Conservation (phyloP, 106 monocot species). For the Triglochin maritima region DNA sequence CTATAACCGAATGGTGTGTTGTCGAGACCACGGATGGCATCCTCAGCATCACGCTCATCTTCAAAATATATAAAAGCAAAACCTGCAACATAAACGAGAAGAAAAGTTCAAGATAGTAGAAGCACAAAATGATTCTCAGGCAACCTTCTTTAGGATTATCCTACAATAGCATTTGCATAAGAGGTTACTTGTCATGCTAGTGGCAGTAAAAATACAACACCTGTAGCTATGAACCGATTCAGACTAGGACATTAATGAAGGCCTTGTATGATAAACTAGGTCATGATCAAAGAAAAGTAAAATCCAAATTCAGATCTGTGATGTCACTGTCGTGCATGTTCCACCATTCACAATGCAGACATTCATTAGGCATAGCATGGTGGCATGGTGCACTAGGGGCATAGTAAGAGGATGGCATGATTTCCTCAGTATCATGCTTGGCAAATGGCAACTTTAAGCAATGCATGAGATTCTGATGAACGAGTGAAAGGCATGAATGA, state of each 20-base stretch:
- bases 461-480: slow-evolving; percentile 35
- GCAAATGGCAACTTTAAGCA: slow-evolving; percentile 37
- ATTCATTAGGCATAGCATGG: slow-evolving; percentile 36
- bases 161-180: background rate
- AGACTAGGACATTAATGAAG: slow-evolving; percentile 33
- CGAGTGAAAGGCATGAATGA: slow-evolving; percentile 45
- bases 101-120: slow-evolving; percentile 2
- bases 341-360: slow-evolving; percentile 24
- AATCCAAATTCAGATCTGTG: slow-evolving; percentile 34
- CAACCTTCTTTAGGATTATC: background rate
- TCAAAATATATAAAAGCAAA: slow-evolving; percentile 93
- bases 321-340: slow-evolving; percentile 46
- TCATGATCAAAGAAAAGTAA: slow-evolving; percentile 35
- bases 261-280: slow-evolving; percentile 45
- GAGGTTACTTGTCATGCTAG: slow-evolving; percentile 12
- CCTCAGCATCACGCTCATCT: slow-evolving; percentile 77
- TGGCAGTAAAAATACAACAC: slow-evolving; percentile 48
- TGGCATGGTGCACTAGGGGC: slow-evolving; percentile 2
- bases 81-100: slow-evolving; percentile 21
- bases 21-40: slow-evolving; percentile 56
- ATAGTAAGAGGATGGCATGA: background rate
- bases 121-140: background rate
- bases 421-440: slow-evolving; percentile 32
- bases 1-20: slow-evolving; percentile 53
- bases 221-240: slow-evolving; percentile 40